These are phyloP conservation scores for Marasmius sp. DNA, from an alignment of 1,284 basidiomycete genomes.

Conservation along the genomic window DNA sequence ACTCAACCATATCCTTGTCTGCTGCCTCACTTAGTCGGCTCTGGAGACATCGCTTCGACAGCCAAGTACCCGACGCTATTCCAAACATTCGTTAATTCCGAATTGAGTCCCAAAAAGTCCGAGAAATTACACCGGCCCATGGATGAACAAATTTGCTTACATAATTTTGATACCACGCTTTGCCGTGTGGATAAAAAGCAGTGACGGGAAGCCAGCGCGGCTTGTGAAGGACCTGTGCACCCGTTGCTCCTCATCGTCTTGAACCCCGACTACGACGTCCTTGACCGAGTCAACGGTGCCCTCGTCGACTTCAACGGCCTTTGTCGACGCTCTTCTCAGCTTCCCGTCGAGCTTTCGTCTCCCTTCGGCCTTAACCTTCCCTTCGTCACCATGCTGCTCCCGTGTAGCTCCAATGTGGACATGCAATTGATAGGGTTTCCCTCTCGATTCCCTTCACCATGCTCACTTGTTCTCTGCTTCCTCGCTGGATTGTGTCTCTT, in stretches of 20 bases:
- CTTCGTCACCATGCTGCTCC: slow-evolving; percentile 12
- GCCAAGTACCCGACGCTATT: no score
- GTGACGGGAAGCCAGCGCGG: neutral
- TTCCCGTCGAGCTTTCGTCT: neutral
- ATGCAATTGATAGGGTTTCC: slow-evolving; percentile 11
- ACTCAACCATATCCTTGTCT: no score
- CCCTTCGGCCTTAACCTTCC: neutral
- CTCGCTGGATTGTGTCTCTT: slow-evolving; percentile 1
- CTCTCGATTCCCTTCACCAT: slow-evolving; percentile 7
- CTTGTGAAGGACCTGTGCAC: neutral
- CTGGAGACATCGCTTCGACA: no score
- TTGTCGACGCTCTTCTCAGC: neutral
- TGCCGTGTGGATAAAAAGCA: slow-evolving; percentile 2
- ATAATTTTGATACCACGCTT: neutral
- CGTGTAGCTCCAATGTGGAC: slow-evolving; percentile 11
- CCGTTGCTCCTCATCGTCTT: slow-evolving; percentile 1
- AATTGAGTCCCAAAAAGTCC: neutral
- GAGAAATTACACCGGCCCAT: neutral
- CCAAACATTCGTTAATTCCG: neutral
- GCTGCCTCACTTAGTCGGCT: no score
- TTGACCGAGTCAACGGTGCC: slow-evolving; percentile 2
- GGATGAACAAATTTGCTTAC: neutral
- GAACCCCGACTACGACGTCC: slow-evolving; percentile 5
- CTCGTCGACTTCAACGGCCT: neutral
- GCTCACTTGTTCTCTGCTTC: slow-evolving; percentile 6